A percentile compares a stretch with the other conserved stretches of the same genome.
These are phyloP conservation scores for Colletotrichum viniferum DNA, from an alignment of 2,329 filamentous ascomycete genomes.

Conservation along the genomic window DNA sequence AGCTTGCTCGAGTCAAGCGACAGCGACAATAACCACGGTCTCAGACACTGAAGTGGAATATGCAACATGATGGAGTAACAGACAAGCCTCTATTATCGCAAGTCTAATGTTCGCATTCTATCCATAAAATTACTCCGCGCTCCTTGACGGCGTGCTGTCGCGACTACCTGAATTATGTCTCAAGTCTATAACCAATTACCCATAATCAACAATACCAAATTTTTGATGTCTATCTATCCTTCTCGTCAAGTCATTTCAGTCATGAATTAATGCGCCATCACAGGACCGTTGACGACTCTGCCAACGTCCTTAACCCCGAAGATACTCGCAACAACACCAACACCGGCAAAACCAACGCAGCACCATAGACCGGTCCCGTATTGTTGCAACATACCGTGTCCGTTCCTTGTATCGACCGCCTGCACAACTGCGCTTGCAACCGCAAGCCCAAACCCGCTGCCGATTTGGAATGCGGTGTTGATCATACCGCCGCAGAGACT, in stretches of 20 bases:
- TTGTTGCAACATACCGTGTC: background rate
- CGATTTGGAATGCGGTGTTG: slow-evolving; percentile 17
- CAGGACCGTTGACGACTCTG: background rate
- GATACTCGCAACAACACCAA: slow-evolving; percentile 1
- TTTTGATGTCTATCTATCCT: background rate
- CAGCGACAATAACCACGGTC: background rate
- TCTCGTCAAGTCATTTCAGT: background rate
- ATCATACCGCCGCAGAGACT: slow-evolving; percentile 17
- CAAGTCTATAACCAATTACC: background rate
- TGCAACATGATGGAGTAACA: background rate
- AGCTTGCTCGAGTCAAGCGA: background rate
- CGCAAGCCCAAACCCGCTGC: slow-evolving; percentile 7
- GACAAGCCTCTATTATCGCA: background rate
- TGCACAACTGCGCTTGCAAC: slow-evolving; percentile 5
- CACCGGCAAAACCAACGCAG: slow-evolving; percentile 1
- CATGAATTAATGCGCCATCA: background rate
- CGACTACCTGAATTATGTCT: background rate
- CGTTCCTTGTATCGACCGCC: slow-evolving; percentile 6
- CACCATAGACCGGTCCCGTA: slow-evolving; percentile 9
- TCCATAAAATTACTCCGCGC: background rate
- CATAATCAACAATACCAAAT: background rate
- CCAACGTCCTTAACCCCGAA: slow-evolving; percentile 8
- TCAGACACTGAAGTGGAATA: background rate
- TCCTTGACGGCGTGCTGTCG: background rate
- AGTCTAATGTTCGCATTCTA: background rate